Base-by-base conservation (phyloP, 257 asterid genomes). In the Rubia yunnanensis region DNA sequence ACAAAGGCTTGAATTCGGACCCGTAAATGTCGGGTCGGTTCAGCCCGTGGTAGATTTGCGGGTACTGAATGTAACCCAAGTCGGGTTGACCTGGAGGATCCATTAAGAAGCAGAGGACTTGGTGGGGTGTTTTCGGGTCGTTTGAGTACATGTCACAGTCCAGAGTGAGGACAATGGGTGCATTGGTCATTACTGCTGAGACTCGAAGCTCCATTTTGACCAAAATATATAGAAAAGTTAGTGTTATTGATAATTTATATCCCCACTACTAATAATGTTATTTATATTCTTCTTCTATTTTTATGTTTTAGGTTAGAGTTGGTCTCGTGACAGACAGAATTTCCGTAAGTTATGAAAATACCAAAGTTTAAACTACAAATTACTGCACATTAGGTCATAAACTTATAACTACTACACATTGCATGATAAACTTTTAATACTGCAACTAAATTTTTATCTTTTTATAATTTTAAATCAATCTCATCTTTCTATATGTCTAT, bases 81-180 rank as follows among this genome's bases (percentile, higher is more conserved):
- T 64, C 77, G 68, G 89, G 86, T 72, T 72, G 64, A 31, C 30
- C 46, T 38, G 80, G 63, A 64, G 53, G 59, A 30, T 69, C 84
- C 23, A 54, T n/a, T 0, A 84, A 63, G 34, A 80, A 84, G 46
- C 97, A 84, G 24, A 87, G 65, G 0, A 63, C 69, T 46, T 83
- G 73, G 44, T 81, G 81, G 73, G 78, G 75, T 15, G 94, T 85
- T 6, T 60, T 67, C 0, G 94, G 92, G 41, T 89, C 94, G 14
- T 85, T 89, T 6, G 97, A 89, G 65, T 80, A 89, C 95, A 85
- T 85, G 61, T 89, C 97, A 52, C 97, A 87, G 30, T 87, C 97
- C 71, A 84, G 65, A 49, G 95, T 85, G 35, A 89, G 65, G 27
- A 89, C 15, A 15, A 89, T 69, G 1, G 97, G 95, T 4, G 95